These are phyloP conservation scores for Olyra latifolia DNA, from an alignment of 176 grass and related monocot species.

Conservation along the genomic window DNA sequence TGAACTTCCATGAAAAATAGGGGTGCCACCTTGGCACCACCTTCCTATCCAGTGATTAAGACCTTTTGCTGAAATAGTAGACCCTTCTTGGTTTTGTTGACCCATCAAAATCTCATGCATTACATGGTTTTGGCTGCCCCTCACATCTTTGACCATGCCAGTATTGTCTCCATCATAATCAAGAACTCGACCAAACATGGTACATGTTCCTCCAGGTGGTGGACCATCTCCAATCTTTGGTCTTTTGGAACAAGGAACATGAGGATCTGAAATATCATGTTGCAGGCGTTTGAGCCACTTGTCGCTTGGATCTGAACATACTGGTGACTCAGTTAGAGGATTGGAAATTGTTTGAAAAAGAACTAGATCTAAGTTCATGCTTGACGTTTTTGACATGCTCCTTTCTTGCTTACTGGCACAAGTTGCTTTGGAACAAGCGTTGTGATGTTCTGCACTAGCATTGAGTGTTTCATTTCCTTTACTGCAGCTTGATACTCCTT, in stretches of 20 bases:
- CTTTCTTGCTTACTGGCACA: constrained; percentile 29
- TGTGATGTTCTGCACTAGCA: constrained; percentile 5
- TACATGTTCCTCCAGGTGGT: constrained; percentile 31
- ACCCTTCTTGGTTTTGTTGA: constrained; percentile 38
- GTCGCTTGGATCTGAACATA: constrained; percentile 34
- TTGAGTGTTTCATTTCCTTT: constrained; percentile 36
- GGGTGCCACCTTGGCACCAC: constrained; percentile 45
- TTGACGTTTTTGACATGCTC: constrained; percentile 41
- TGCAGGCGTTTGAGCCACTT: constrained; percentile 73
- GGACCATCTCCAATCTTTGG: constrained; percentile 28
- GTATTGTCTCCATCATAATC: constrained; percentile 6
- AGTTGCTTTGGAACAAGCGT: constrained; percentile 35
- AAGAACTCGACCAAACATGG: constrained; percentile 23
- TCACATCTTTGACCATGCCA: constrained; percentile 27
- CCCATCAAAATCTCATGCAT: constrained; percentile 15
- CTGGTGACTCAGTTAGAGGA: constrained; percentile 26
- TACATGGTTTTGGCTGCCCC: constrained; percentile 30
- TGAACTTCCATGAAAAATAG: constrained; percentile 31
- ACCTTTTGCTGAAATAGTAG: constrained; percentile 34
- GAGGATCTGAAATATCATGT: constrained; percentile 32
- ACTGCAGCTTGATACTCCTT: constrained; percentile 24
- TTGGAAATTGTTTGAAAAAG: constrained; percentile 53
- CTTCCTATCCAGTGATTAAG: constrained; percentile 70
- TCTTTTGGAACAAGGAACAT: constrained; percentile 41
- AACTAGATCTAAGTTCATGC: constrained; percentile 50